phyloP scores from a whole-genome alignment of 805 yeast genomes.

The Candida silvatica region DNA sequence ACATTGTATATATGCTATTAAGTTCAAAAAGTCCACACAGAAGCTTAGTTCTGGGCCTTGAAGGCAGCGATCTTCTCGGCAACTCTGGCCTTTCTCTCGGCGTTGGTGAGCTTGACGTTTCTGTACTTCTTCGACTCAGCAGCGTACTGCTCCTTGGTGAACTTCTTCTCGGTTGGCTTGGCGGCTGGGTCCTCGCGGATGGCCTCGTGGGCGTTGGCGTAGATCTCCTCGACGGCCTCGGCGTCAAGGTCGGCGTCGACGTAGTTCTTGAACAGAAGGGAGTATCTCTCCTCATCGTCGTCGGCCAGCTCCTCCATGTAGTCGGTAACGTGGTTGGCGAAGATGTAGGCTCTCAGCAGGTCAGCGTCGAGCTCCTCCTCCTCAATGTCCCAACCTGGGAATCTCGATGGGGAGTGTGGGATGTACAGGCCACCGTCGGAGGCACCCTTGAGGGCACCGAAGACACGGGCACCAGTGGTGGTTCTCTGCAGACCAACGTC shows the following conservation, averaged over 20 bases:
- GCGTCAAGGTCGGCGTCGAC: conserved; percentile 95
- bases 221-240: conserved; percentile 92
- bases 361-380: conserved; percentile 97
- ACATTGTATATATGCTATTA: background rate
- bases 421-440: conserved; percentile 99
- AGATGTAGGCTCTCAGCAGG: conserved; percentile 95
- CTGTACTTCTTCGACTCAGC: conserved; percentile 92
- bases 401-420: conserved; percentile 99
- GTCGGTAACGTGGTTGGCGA: conserved; percentile 99
- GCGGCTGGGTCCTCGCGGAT: conserved; percentile 94
- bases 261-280: conserved; percentile 92
- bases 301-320: conserved; percentile 99
- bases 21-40: conserved; percentile 15
- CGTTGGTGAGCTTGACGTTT: conserved; percentile 80
- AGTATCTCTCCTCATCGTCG: conserved; percentile 99
- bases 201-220: conserved; percentile 87
- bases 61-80: conserved; percentile 92
- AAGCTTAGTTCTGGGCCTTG: conserved; percentile 41
- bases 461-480: conserved; percentile 99
- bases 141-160: conserved; percentile 97
- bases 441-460: conserved; percentile 99
- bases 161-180: conserved; percentile 85
- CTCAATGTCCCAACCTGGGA: conserved; percentile 99
- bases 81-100: conserved; percentile 82
- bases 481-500: conserved; percentile 99